Percentiles rank a stretch among this genome's conserved stretches.
Conservation (phyloP, 257 asterid genomes). For the Capsicum chinense region DNA sequence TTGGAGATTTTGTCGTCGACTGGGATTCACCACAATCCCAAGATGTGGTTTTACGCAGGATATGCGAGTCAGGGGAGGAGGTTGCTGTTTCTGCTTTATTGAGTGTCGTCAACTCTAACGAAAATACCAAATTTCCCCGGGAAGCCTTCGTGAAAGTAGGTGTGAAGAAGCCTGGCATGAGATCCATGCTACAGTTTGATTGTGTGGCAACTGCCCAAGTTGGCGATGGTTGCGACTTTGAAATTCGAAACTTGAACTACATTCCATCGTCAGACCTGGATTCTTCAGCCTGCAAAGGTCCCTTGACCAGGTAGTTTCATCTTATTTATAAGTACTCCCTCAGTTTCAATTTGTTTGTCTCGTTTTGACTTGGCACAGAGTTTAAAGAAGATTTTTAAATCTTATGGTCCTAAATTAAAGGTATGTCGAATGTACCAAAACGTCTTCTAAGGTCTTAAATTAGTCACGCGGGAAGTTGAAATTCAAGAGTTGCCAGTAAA, state of each 20-base stretch:
- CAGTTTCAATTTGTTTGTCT: no score
- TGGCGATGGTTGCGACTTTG: slow-evolving; percentile 44
- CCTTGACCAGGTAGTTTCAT: slow-evolving; percentile 63
- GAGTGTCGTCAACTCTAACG: slow-evolving; percentile 47
- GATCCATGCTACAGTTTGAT: slow-evolving; percentile 82
- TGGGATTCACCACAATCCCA: slow-evolving; percentile 71
- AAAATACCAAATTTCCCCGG: slow-evolving; percentile 48
- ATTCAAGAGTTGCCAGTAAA: no score
- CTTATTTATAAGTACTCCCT: not conserved
- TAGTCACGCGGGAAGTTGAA: no score
- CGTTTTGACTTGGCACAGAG: no score
- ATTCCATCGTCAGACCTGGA: slow-evolving; percentile 51
- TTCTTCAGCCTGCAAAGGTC: slow-evolving; percentile 60
- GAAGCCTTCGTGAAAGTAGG: slow-evolving; percentile 82
- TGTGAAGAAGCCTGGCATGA: slow-evolving; percentile 75
- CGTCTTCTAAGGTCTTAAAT: no score
- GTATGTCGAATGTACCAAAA: no score
- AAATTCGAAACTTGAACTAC: slow-evolving; percentile 60
- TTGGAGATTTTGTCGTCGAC: slow-evolving; percentile 71
- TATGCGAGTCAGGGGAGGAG: slow-evolving; percentile 77
- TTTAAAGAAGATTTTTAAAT: no score
- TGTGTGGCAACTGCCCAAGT: slow-evolving; percentile 61
- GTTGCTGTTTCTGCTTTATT: slow-evolving; percentile 80
- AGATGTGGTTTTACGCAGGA: slow-evolving; percentile 74
- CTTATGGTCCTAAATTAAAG: no score